phyloP scores from a whole-genome alignment of 192 early-diverging fungal species.

The Endogone sp. region DNA sequence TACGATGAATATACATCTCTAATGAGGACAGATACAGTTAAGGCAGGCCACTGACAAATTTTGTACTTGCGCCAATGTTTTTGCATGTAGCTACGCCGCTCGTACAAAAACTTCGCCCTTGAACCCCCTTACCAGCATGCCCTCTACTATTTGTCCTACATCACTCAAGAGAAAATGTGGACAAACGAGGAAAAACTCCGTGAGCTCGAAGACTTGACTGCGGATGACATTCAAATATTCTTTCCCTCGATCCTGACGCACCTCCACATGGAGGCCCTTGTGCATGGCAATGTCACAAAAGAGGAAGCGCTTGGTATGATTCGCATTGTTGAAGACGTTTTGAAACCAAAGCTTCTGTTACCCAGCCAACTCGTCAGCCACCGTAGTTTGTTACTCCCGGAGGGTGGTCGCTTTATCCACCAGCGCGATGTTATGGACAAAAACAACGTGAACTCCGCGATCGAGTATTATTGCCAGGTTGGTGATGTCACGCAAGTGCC shows the following conservation, averaged over 20 bases:
- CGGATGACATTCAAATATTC: slow-evolving; percentile 72
- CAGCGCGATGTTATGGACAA: slow-evolving; percentile 62
- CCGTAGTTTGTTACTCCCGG: slow-evolving; percentile 51
- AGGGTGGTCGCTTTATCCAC: slow-evolving; percentile 42
- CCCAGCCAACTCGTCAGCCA: slow-evolving; percentile 46
- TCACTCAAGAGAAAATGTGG: slow-evolving; percentile 80
- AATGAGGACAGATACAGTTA: no score
- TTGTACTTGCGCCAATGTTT: not conserved
- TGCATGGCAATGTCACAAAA: slow-evolving; percentile 81
- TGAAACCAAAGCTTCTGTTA: slow-evolving; percentile 59
- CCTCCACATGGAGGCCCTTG: slow-evolving; percentile 74
- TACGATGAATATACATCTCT: no score
- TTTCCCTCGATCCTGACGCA: slow-evolving; percentile 68
- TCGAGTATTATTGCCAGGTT: slow-evolving; percentile 82
- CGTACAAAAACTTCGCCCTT: slow-evolving; percentile 74
- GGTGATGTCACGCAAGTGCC: slow-evolving; percentile 63
- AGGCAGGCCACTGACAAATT: no score
- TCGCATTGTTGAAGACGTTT: slow-evolving; percentile 50
- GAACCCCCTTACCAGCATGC: slow-evolving; percentile 80
- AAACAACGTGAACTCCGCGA: slow-evolving; percentile 84
- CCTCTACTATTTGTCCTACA: slow-evolving; percentile 64
- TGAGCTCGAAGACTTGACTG: slow-evolving; percentile 64
- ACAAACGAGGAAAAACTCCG: slow-evolving; percentile 72
- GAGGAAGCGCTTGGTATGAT: slow-evolving; percentile 62
- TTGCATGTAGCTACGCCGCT: slow-evolving; percentile 31